Evolutionary conservation across 2,329 filamentous ascomycete genomes (phyloP), one percentile per base, ranked within the genome.

Genomic region (Diplodia intermedia): DNA sequence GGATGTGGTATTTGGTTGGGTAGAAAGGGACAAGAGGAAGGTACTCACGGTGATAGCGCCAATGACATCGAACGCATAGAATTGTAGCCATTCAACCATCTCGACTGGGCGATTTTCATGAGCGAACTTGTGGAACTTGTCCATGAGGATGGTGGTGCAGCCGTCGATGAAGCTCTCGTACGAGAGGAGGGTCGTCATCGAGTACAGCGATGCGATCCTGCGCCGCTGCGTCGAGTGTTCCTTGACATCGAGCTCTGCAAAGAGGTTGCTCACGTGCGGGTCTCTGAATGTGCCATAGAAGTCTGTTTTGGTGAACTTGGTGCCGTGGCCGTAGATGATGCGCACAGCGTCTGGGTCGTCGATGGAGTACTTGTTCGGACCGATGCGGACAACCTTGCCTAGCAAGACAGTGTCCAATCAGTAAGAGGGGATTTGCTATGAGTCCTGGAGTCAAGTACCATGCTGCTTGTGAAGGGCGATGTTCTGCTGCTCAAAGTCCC

Each of bases 231-330:
- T 15, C 7, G 56, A 43, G 38, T 60, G 56, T 12, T 60, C 56
- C 23, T 60, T 60, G 12, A 60, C 23, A 23, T 60, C 56, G 14
- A 47, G 38, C 18, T 60, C 56, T 7, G 56, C 56, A 29, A 60
- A 60, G 12, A 60, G 23, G 38, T 60, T 60, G 38, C 18, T 47
- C 18, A 38, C 4, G 2, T 47, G 38, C 20, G 60, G 60, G 14
- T 18, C 47, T 7, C 60, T 11, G 60, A 50, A 50, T 3, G 43
- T 5, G 6, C n/a, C 8, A 18, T 88, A 88, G 68, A 79, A 83
- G 0, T 74, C 71, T 0, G 83, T 79, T 72, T 88, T 88, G 0
- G 76, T 73, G 66, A 88, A 87, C 1, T 60, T 60, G 11, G 86
- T 85, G 40, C 60, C 60, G 23, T 63, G 74, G 54, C 72, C 74